A percentile compares a stretch with the other conserved stretches of the same genome.
phyloP scores from a whole-genome alignment of 257 asterid genomes.

The Petunia secreta region DNA sequence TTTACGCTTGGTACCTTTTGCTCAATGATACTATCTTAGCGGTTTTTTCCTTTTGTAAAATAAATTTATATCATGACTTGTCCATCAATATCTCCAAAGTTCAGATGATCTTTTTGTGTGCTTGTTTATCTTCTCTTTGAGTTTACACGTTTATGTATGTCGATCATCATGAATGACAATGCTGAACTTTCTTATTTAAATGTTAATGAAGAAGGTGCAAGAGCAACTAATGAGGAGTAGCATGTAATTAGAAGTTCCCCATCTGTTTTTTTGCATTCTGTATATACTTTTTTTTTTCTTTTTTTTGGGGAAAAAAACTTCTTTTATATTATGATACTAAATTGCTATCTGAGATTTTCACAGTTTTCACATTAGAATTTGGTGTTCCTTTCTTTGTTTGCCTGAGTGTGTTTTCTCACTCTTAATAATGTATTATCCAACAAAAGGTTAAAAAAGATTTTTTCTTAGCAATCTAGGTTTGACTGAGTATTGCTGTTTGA shows the following conservation, averaged over 20 bases:
- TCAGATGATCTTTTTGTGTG: constrained; percentile 15
- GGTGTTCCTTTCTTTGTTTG: constrained; percentile 11
- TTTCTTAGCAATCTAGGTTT: constrained; percentile 12
- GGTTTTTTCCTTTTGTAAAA: background rate
- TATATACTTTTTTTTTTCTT: background rate
- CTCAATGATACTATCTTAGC: background rate
- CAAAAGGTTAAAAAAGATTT: background rate
- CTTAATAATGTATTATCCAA: constrained; percentile 10
- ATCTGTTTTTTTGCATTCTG: background rate
- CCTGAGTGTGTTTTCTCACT: background rate
- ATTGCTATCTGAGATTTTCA: background rate
- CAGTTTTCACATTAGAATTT: background rate
- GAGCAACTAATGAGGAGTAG: background rate
- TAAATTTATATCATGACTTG: too few relatives aligned
- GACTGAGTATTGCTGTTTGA: background rate
- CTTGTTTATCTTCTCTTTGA: constrained; percentile 12
- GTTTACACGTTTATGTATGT: background rate
- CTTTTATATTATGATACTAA: background rate
- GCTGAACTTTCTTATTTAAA: background rate
- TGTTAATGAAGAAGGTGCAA: background rate
- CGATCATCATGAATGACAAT: background rate
- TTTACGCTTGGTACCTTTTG: constrained; percentile 4
- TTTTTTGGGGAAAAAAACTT: background rate
- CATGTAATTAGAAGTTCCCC: background rate
- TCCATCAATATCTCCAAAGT: constrained; percentile 18